A percentile compares a stretch with the other conserved stretches of the same genome.
These are phyloP conservation scores for Mortierella sp. DNA, from an alignment of 371 early-diverging fungal species.

Conservation along the genomic window DNA sequence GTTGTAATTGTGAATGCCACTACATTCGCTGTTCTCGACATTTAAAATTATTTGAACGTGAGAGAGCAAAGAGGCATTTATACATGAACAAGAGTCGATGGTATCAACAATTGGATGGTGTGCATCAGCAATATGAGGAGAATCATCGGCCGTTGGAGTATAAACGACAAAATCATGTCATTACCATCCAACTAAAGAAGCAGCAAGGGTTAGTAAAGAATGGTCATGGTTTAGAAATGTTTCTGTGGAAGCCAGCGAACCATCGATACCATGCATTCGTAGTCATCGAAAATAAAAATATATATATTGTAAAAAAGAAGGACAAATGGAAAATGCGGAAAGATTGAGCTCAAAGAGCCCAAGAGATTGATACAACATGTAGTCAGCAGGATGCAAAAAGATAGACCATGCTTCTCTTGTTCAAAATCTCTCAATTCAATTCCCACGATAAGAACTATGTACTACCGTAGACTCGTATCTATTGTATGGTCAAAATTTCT, in stretches of 20 bases:
- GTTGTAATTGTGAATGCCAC: too few species aligned
- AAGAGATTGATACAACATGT: not conserved
- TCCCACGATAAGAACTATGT: too few species aligned
- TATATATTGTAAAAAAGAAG: not conserved
- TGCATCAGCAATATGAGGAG: too few species aligned
- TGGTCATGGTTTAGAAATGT: not conserved
- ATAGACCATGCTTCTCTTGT: too few species aligned
- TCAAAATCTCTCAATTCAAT: too few species aligned
- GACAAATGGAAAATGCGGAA: not conserved
- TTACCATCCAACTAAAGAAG: not conserved
- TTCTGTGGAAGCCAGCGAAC: slow-evolving; percentile 1
- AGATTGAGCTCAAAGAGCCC: not conserved
- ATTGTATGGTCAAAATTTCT: too few species aligned
- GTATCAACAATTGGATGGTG: not conserved
- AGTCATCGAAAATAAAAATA: not conserved
- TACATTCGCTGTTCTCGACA: too few species aligned
- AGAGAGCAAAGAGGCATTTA: too few species aligned
- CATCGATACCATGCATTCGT: not conserved
- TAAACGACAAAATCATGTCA: not conserved
- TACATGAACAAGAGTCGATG: too few species aligned
- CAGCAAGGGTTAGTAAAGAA: slow-evolving; percentile 1
- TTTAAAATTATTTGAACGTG: too few species aligned
- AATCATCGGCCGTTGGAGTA: not conserved
- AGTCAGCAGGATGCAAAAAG: too few species aligned
- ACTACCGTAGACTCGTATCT: too few species aligned